phyloP scores from a whole-genome alignment of 2,329 filamentous ascomycete genomes.

The Mollisia scopiformis region DNA sequence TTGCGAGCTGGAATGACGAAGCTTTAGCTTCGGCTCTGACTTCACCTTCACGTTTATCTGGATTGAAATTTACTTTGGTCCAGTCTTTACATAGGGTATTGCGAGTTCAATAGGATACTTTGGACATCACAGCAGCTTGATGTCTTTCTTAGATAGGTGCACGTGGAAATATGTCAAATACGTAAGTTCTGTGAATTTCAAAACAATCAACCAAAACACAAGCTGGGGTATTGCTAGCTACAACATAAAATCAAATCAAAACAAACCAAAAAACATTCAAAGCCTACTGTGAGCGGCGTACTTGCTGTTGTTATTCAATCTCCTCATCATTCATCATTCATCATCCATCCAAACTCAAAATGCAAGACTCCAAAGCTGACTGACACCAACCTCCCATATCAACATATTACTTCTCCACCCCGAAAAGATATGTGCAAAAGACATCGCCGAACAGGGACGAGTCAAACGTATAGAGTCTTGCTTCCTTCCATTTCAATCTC shows the following conservation, averaged over 20 bases:
- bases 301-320: slow-evolving; percentile 1
- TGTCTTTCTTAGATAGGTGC: no score
- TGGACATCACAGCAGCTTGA: no score
- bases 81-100: no score
- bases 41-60: no score
- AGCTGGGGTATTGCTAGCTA: neutral
- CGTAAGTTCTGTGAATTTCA: neutral
- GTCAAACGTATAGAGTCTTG: slow-evolving; percentile 2
- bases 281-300: slow-evolving; percentile 18
- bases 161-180: neutral
- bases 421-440: neutral
- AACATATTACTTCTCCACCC: neutral
- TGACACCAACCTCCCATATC: neutral
- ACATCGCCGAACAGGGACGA: neutral
- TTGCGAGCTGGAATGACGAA: no score
- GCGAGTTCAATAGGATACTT: no score
- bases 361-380: neutral
- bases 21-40: no score
- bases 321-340: no score
- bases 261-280: neutral
- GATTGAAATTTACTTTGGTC: no score
- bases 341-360: neutral
- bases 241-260: neutral
- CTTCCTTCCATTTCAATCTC: neutral
- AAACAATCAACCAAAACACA: neutral